Evolutionary conservation across 352 stramenopile species (phyloP).

Genomic region (Phytophthora sojae): DNA sequence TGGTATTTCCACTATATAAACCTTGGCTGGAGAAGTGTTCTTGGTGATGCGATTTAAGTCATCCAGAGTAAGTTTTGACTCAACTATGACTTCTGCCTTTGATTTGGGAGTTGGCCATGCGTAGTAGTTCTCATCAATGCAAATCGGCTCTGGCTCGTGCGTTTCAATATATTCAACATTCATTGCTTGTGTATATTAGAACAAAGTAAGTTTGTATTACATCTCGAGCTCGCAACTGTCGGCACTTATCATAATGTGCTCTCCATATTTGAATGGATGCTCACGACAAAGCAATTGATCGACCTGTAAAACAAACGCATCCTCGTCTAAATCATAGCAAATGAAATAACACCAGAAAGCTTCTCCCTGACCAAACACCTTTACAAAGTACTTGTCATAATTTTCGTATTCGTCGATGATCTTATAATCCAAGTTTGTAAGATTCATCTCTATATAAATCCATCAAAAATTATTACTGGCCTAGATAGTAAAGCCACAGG

Average conservation of each 20-base stretch:
- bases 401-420: not conserved
- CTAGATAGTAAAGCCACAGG: constrained; percentile 8
- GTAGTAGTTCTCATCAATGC: not conserved
- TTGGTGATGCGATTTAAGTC: constrained; percentile 10
- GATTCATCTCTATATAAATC: not conserved
- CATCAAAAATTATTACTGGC: not conserved
- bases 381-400: not conserved
- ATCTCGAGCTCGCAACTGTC: not conserved
- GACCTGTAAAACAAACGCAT: not conserved
- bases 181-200: constrained; percentile 8
- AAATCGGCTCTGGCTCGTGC: not conserved
- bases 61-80: constrained; percentile 5
- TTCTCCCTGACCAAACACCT: not conserved
- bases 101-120: not conserved
- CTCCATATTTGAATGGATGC: not conserved
- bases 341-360: not conserved
- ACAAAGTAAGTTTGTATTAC: constrained; percentile 1
- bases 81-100: not conserved
- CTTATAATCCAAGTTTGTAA: not conserved
- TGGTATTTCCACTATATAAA: constrained; percentile 6
- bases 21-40: constrained; percentile 1
- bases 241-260: not conserved
- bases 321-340: not conserved
- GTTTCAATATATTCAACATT: not conserved
- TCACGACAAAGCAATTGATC: not conserved